Evolutionary conservation across 2,329 filamentous ascomycete genomes (phyloP), one percentile per base, ranked within the genome.

Genomic region (Penicillium sp.): DNA sequence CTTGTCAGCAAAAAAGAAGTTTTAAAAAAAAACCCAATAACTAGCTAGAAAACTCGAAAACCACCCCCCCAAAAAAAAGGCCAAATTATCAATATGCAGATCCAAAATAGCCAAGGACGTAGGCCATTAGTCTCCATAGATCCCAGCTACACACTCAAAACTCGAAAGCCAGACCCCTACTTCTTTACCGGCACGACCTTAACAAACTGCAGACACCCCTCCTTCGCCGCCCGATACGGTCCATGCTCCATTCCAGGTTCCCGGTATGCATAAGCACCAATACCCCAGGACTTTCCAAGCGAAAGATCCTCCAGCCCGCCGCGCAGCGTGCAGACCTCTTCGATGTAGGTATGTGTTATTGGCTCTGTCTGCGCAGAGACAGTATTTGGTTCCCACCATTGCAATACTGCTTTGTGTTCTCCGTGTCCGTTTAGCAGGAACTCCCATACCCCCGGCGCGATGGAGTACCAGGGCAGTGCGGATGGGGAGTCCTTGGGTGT

Each of bases 211-310:
- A 77, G 63, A 58, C 74, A 78, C 4, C 75, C 75, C 5, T 66
- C 48, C 33, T 68, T 62, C 27, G 68, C 72, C 25, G 65, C 56
- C 53, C 58, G 61, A 56, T 75, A 76, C 13, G 73, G 75, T 0
- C 75, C 75, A 66, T 76, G 73, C 57, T 72, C 60, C 75, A 75
- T 77, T 10, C 73, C 74, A 15, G 74, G 73, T 48, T 72, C 68
- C 21, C 75, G 69, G 60, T 76, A 77, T 15, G 74, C 75, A 68
- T 76, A 77, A 4, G 71, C 67, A 38, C 74, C 74, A 47, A 69
- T 67, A 13, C 67, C 57, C 70, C 70, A 77, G 9, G 66, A 59
- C 50, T 68, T 60, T 19, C 53, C 59, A 9, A 75, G 63, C 16
- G 64, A 65, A 39, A 66, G 60, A 61, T 76, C 74, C 55, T 67